Conservation (phyloP, 768 basidiomycete species). For the Lentinula aciculospora region DNA sequence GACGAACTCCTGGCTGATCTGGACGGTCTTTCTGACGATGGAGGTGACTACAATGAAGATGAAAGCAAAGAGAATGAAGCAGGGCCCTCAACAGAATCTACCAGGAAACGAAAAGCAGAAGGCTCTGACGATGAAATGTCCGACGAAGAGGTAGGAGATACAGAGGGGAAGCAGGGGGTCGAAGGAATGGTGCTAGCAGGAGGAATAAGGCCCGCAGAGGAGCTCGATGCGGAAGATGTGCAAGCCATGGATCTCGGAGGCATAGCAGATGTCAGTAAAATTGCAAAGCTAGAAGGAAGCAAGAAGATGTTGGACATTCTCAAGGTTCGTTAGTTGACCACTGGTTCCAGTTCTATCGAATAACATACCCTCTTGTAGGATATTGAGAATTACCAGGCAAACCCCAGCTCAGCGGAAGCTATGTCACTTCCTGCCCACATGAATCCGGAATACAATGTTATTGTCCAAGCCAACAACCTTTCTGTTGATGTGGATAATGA, state of each 20-base stretch:
- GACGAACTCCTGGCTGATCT: slow-evolving; percentile 93
- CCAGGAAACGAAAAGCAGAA: slow-evolving; percentile 61
- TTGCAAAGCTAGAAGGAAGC: slow-evolving; percentile 86
- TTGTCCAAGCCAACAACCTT: slow-evolving; percentile 96
- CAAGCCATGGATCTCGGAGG: slow-evolving; percentile 86
- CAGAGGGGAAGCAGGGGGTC: slow-evolving; percentile 36
- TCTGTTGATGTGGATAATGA: slow-evolving; percentile 99
- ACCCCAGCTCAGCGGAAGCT: slow-evolving; percentile 74
- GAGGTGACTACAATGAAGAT: slow-evolving; percentile 44
- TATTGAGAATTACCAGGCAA: slow-evolving; percentile 78
- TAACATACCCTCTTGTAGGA: slow-evolving; percentile 44
- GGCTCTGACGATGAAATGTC: slow-evolving; percentile 53
- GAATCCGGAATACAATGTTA: slow-evolving; percentile 93
- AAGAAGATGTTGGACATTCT: slow-evolving; percentile 86
- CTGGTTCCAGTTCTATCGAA: neutral
- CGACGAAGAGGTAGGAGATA: slow-evolving; percentile 36
- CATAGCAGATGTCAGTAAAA: slow-evolving; percentile 80
- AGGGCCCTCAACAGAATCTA: slow-evolving; percentile 15
- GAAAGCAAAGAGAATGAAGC: slow-evolving; percentile 23
- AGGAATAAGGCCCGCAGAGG: slow-evolving; percentile 90
- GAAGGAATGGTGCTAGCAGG: slow-evolving; percentile 74
- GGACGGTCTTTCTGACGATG: slow-evolving; percentile 75
- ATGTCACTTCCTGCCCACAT: slow-evolving; percentile 79
- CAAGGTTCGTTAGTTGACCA: slow-evolving; percentile 39
- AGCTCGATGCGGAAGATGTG: slow-evolving; percentile 91